Evolutionary conservation across 805 yeast species (phyloP).

Genomic region (Nakazawaea peltata): DNA sequence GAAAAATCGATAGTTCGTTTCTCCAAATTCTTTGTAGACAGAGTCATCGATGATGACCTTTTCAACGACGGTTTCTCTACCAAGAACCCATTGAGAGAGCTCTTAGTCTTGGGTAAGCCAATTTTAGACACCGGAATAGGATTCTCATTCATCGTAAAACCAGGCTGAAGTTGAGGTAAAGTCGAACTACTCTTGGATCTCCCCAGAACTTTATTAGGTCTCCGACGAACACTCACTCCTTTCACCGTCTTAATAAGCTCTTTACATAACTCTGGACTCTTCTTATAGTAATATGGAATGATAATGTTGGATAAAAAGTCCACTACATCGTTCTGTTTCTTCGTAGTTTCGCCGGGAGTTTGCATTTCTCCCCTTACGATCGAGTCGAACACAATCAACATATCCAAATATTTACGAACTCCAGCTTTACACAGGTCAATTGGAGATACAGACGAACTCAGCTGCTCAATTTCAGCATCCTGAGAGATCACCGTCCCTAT

Average conservation of each 20-base stretch:
- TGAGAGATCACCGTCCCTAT: constrained; percentile 6
- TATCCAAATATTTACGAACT: constrained; percentile 7
- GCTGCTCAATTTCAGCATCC: neutral
- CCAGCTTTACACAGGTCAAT: constrained; percentile 2
- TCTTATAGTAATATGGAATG: constrained; percentile 10
- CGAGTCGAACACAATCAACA: constrained; percentile 5
- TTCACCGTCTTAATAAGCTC: constrained; percentile 9
- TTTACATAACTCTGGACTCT: constrained; percentile 5
- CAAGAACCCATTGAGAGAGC: constrained; percentile 6
- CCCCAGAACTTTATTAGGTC: neutral
- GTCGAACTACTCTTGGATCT: neutral
- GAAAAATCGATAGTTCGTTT: constrained; percentile 10
- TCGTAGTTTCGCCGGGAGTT: neutral
- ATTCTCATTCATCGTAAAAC: neutral
- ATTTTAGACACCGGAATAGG: too few species aligned
- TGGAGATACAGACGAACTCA: neutral
- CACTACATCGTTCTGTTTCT: constrained; percentile 1
- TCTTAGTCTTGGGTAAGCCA: constrained; percentile 1
- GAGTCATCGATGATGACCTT: constrained; percentile 4
- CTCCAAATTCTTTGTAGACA: constrained; percentile 8
- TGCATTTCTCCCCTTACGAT: neutral
- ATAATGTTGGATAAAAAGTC: constrained; percentile 9
- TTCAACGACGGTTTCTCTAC: constrained; percentile 4
- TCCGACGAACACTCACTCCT: constrained; percentile 9
- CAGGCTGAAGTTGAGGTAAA: constrained; percentile 1